phyloP scores from a whole-genome alignment of 2,329 filamentous ascomycete species.

The Torrubiella hemipterigena region DNA sequence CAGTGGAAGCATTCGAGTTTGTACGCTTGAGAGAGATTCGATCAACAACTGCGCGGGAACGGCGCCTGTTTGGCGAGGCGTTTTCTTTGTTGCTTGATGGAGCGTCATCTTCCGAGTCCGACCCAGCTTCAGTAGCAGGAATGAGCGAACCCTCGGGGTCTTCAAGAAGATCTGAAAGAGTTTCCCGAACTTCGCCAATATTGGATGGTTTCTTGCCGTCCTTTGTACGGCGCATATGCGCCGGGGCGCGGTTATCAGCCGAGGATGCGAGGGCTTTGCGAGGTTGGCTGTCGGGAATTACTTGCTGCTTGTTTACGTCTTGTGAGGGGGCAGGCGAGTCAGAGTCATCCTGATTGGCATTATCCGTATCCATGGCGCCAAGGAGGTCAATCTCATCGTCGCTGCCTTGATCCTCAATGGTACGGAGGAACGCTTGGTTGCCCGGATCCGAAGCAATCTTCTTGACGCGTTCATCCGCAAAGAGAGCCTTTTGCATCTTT shows the following conservation, averaged over 20 bases:
- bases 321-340: conserved; percentile 20
- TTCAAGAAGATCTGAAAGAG: conserved; percentile 73
- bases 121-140: conserved; percentile 25
- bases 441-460: conserved; percentile 84
- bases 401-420: conserved; percentile 70
- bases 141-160: conserved; percentile 42
- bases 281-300: conserved; percentile 41
- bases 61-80: conserved; percentile 20
- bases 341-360: conserved; percentile 20
- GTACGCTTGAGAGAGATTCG: conserved; percentile 58
- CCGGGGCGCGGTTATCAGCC: conserved; percentile 37
- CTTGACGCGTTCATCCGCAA: conserved; percentile 79
- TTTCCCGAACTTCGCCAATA: conserved; percentile 70
- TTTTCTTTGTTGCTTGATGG: conserved; percentile 38
- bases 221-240: conserved; percentile 50
- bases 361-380: conserved; percentile 31
- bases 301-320: conserved; percentile 17
- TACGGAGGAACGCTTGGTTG: conserved; percentile 79
- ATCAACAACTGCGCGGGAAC: conserved; percentile 47
- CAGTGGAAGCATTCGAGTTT: conserved; percentile 22
- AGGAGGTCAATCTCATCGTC: conserved; percentile 71
- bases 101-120: conserved; percentile 29
- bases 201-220: conserved; percentile 57
- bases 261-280: conserved; percentile 22
- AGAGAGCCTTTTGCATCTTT: conserved; percentile 79